Base-by-base conservation (phyloP, 768 basidiomycete genomes). In the Tulasnella sp. region DNA sequence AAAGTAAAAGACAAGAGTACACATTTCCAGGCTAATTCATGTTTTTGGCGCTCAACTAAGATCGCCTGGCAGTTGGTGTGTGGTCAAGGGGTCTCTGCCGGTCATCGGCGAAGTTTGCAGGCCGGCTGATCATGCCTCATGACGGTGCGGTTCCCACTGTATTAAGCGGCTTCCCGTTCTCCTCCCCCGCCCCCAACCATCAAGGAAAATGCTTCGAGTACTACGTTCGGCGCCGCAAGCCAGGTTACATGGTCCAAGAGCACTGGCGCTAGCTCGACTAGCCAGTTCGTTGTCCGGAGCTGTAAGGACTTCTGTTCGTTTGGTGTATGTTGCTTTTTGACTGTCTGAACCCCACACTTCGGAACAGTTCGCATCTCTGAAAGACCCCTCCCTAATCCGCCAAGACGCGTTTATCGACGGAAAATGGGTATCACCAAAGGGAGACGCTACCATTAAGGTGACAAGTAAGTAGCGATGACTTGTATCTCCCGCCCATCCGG, bases 371-470 rank as follows among this genome's bases (percentile, higher is more conserved):
- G 18, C 84, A 72, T 82, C 82, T 48, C 87, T 98, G 79, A 92
- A 91, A 82, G 96, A 98, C 82, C 83, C 91, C 0, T 87, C 88
- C 6, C 84, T 98, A 78, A 86, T 96, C 82, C 91, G 90, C 81
- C 89, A 89, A 37, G 90, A 94, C 84, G 93, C 88, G 0, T 88
- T 91, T 79, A 93, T 98, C 83, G 89, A 91, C 82, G 96, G 96
- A 0, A 89, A 95, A 84, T 95, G 94, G 93, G 86, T 94, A 2
- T 90, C 93, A 80, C 91, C 93, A n/a, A 88, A 88, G 80, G 90
- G 88, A 69, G 91, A 92, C 9, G 89, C 88, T 75, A 92, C 85
- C 32, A 91, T 98, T 80, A 82, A 85, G 39, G 95, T 98, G 51
- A 89, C 86, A 70, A 95, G 96, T 96, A 83, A 79, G 92, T 86